phyloP scores from a whole-genome alignment of 192 early-diverging fungal species.

The Gryganskiella cystojenkinii region DNA sequence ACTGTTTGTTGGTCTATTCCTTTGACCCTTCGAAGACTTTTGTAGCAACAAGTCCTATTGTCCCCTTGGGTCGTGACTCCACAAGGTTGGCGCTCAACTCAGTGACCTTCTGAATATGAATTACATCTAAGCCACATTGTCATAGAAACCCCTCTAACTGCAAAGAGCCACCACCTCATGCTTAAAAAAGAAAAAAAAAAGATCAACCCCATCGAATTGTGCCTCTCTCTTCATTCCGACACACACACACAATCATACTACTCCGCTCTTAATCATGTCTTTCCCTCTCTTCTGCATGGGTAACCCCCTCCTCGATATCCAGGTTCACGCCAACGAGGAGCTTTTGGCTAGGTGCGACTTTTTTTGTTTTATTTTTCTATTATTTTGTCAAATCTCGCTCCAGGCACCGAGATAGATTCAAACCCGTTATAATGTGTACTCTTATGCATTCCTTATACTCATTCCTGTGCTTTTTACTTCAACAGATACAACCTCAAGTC shows the following conservation, averaged over 20 bases:
- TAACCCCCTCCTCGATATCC: constrained; percentile 99
- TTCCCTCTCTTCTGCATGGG: constrained; percentile 86
- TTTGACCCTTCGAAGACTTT: too few species aligned
- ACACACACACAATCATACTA: not conserved
- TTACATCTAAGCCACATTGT: too few species aligned
- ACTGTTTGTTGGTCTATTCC: too few species aligned
- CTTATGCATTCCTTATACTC: constrained; percentile 9
- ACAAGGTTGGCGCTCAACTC: too few species aligned
- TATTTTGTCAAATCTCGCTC: too few species aligned
- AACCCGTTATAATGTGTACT: not conserved
- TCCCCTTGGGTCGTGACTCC: too few species aligned
- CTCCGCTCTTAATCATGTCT: constrained; percentile 11
- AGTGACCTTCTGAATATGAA: too few species aligned
- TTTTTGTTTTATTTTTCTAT: not conserved
- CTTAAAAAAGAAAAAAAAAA: too few species aligned
- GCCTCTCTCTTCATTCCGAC: not conserved
- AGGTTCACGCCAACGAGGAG: constrained; percentile 75
- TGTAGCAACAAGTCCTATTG: too few species aligned
- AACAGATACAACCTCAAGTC: constrained; percentile 79
- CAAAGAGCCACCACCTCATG: too few species aligned
- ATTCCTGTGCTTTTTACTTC: too few species aligned
- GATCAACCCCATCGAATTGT: not conserved
- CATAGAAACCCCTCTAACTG: too few species aligned
- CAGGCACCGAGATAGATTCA: not conserved
- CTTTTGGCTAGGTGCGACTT: constrained; percentile 80